phyloP scores from a whole-genome alignment of 2,329 filamentous ascomycete genomes.

The Lojkania enalia region DNA sequence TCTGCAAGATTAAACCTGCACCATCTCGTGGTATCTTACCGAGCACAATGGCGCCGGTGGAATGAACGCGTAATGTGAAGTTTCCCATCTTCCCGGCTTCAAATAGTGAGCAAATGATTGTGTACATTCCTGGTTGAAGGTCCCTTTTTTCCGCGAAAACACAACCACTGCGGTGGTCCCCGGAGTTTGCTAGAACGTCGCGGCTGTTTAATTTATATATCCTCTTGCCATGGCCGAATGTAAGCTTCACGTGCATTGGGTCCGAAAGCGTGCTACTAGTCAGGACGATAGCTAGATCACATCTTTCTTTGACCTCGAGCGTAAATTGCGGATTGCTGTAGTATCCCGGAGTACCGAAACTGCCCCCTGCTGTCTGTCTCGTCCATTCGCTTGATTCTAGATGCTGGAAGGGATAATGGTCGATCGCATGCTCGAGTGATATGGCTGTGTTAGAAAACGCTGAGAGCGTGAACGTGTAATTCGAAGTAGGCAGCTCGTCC shows the following conservation, averaged over 20 bases:
- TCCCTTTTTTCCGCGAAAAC: conserved; percentile 66
- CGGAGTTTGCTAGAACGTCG: conserved; percentile 80
- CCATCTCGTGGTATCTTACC: conserved; percentile 69
- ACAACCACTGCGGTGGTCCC: conserved; percentile 84
- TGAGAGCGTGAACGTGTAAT: conserved; percentile 85
- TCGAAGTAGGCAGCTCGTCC: conserved; percentile 71
- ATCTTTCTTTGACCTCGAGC: conserved; percentile 60
- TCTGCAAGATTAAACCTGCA: conserved; percentile 71
- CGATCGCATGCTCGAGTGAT: conserved; percentile 62
- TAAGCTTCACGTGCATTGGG: conserved; percentile 81
- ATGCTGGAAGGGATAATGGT: conserved; percentile 62
- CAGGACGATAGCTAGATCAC: conserved; percentile 73
- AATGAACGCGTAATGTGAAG: conserved; percentile 76
- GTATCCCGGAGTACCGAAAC: conserved; percentile 74
- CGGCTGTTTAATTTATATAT: conserved; percentile 70
- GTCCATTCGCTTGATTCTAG: conserved; percentile 73
- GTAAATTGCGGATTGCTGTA: conserved; percentile 86
- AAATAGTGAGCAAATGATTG: conserved; percentile 87
- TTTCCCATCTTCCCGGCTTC: conserved; percentile 74
- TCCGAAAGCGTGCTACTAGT: conserved; percentile 68
- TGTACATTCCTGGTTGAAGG: conserved; percentile 76
- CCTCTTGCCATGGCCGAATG: conserved; percentile 75
- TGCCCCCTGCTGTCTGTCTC: conserved; percentile 79
- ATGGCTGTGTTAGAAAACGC: conserved; percentile 72
- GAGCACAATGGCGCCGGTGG: conserved; percentile 60